phyloP scores from a whole-genome alignment of 805 yeast genomes.

The Nakazawaea molendinolei region DNA sequence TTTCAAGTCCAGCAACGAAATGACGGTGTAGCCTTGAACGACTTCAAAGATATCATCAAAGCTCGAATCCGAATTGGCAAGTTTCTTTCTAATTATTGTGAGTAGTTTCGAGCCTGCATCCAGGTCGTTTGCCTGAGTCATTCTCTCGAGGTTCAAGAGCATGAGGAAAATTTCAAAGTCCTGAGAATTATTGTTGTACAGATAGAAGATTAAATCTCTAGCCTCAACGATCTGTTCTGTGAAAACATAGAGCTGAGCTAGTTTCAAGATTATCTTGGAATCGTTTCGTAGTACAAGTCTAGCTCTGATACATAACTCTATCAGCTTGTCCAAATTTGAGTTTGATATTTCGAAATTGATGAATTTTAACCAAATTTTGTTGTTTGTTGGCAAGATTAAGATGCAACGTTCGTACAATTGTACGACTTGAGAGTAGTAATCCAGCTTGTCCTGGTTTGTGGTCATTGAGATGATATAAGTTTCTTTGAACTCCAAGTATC shows the following conservation, averaged over 20 bases:
- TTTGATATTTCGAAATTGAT: slow-evolving; percentile 38
- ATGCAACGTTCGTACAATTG: slow-evolving; percentile 44
- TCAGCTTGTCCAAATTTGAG: slow-evolving; percentile 30
- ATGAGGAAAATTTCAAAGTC: slow-evolving; percentile 31
- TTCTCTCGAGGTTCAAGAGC: no score
- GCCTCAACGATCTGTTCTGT: slow-evolving; percentile 32
- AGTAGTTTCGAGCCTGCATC: slow-evolving; percentile 11
- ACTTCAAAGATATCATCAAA: slow-evolving; percentile 31
- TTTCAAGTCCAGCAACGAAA: slow-evolving; percentile 16
- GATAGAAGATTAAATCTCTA: slow-evolving; percentile 23
- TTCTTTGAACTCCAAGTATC: slow-evolving; percentile 48
- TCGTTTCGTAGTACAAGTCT: slow-evolving; percentile 18
- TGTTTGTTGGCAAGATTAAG: slow-evolving; percentile 36
- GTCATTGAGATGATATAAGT: no score
- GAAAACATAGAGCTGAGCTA: slow-evolving; percentile 38
- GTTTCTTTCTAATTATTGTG: background rate
- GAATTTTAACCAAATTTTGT: slow-evolving; percentile 43
- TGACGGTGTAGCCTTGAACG: slow-evolving; percentile 20
- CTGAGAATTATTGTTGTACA: slow-evolving; percentile 22
- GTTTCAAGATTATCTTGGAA: slow-evolving; percentile 28
- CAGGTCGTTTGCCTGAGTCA: slow-evolving; percentile 17
- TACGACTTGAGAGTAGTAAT: slow-evolving; percentile 18
- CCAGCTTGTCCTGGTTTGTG: slow-evolving; percentile 16
- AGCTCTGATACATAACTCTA: slow-evolving; percentile 15
- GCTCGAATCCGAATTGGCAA: slow-evolving; percentile 15